Base-by-base conservation (phyloP, 2,329 filamentous ascomycete species). In the Plectosphaerella cucumerina region DNA sequence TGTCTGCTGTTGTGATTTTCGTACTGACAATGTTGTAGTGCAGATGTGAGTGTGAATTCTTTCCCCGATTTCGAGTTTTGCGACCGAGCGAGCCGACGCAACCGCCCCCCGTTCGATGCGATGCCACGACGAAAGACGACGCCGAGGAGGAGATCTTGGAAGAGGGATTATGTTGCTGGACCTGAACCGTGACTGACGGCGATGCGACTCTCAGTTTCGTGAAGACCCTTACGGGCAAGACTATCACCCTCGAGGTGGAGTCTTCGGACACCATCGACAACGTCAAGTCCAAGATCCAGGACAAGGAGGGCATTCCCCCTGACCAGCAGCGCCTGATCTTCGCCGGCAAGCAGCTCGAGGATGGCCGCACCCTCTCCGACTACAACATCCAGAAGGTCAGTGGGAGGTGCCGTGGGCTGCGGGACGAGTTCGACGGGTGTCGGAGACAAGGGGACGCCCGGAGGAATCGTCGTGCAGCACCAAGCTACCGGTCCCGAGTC, bases 221-320 rank as follows among this genome's bases (percentile, higher is more conserved):
- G 81, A 97, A 97, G 88, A 97, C 93, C 85, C 90, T 97, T 72
- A 97, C 93, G 84, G 93, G 94, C 80, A 97, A 97, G 90, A 97
- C 93, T 77, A 97, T 97, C 84, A 97, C 94, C 78, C 88, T 97
- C 70, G 93, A 97, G 87, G 92, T 97, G 75, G 93, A 97, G 87
- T 96, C 91, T 70, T 90, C 86, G 72, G 93, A 97, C 80, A 97
- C 93, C 69, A 97, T 97, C 82, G 93, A 97, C 86, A 97, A 97
- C 86, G 93, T 97, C 78, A 97, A 97, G 87, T 87, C 86, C 81
- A 97, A 97, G 89, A 97, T 97, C 77, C 93, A 97, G 82, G 92
- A 97, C 80, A 97, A 97, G 89, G 93, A 97, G 82, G 93, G 93
- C 67, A 97, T 97, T 65, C 93, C 93, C 67, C 92, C 92, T 62